Evolutionary conservation across 1,284 basidiomycete genomes (phyloP), one percentile per base, ranked within the genome.

Genomic region (Melampsora abietis-canadensis): DNA sequence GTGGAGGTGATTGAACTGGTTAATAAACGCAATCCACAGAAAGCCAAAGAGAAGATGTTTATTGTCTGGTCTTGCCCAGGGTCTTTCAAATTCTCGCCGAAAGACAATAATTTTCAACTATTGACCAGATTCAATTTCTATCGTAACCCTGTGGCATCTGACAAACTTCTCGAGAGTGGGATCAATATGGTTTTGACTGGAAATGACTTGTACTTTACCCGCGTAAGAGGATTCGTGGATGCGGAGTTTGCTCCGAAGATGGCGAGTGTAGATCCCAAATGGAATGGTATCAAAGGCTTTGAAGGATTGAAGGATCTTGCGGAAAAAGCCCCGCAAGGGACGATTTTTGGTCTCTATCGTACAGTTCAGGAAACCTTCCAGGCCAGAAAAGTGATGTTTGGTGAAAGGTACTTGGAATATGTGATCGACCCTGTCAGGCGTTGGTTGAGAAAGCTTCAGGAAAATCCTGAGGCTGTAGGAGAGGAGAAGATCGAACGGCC

Each of bases 41-140:
- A 54, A 54, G n/a, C 27, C n/a, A 54, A 54, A 27, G 51, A 54
- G n/a, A 54, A 54, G 17, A 54, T 54, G 51, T 21, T n/a, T 21
- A n/a, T 54, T 54, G 51, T 54, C 17, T 54, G 51, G 51, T 21
- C 51, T n/a, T 21, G n/a, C 27, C 51, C 51, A 27, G 51, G 51
- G 4, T 3, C 27, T 2, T n/a, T n/a, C n/a, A n/a, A n/a, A n/a
- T 54, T 54, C n/a, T 21, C n/a, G 7, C 4, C 2, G n/a, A 54
- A 54, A 7, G 8, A 54, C 1, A 6, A 8, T 2, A 19, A 27
- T 3, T n/a, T 21, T 7, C 51, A 3, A 7, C 6, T 54, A 27
- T n/a, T 54, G 51, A 19, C 51, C 17, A 54, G 27, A 27, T 54
- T 21, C 51, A 54, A 54, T 15, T 8, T 21, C 51, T 54, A 54